Conservation (phyloP, 2,329 filamentous ascomycete genomes). For the Fusarium nodosum region DNA sequence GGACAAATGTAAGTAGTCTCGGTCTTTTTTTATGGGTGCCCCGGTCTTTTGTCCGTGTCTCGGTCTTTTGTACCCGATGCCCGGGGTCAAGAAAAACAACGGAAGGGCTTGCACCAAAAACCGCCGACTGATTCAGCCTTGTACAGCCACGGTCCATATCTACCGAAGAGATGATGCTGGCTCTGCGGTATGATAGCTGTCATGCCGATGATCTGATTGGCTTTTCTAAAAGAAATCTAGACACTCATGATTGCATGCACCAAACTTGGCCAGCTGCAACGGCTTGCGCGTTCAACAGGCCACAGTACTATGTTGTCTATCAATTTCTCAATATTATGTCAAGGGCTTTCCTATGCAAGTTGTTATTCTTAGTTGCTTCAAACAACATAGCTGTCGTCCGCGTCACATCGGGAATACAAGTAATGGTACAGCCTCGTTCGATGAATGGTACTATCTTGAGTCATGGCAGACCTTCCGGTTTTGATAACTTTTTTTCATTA, state of each 20-base stretch:
- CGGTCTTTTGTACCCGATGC: no score
- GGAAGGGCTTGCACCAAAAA: no score
- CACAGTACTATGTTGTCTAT: neutral
- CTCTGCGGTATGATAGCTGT: neutral
- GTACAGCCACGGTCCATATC: accelerated
- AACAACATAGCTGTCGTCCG: neutral
- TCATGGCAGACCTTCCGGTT: neutral
- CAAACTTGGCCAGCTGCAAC: neutral
- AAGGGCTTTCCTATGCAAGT: neutral
- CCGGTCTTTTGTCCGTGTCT: no score
- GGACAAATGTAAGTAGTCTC: no score
- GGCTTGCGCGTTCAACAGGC: neutral
- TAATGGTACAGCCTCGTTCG: neutral
- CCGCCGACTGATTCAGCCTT: no score
- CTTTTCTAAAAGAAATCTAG: accelerated
- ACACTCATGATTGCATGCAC: no score
- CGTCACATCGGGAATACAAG: neutral
- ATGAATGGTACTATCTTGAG: no score
- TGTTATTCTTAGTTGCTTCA: neutral
- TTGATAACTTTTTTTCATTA: neutral
- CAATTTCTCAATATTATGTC: neutral
- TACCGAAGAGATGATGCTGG: neutral
- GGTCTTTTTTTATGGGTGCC: no score
- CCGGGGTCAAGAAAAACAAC: no score
- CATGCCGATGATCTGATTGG: neutral